These are phyloP conservation scores for Aureobasidium sp. DNA, from an alignment of 2,329 filamentous ascomycete species.

Conservation along the genomic window DNA sequence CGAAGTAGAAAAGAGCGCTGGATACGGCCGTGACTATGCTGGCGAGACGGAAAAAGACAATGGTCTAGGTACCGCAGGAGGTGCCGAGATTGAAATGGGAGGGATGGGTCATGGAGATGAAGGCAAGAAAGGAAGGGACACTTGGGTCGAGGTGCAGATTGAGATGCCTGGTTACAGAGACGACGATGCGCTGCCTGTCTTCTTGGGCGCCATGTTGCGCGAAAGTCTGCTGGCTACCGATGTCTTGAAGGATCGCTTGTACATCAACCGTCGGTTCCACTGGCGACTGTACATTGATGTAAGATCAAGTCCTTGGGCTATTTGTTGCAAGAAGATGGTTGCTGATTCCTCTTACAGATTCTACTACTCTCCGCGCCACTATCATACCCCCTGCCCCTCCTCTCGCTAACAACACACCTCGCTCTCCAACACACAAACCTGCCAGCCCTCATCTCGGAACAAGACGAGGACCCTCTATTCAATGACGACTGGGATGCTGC, in stretches of 20 bases:
- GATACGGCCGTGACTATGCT: conserved; percentile 21
- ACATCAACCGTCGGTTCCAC: conserved; percentile 87
- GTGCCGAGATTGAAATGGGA: conserved; percentile 37
- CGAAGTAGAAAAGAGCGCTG: conserved; percentile 70
- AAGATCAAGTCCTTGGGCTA: conserved; percentile 32
- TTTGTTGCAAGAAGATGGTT: not conserved
- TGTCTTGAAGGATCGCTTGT: conserved; percentile 59
- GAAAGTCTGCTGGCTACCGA: conserved; percentile 76
- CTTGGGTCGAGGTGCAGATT: conserved; percentile 84
- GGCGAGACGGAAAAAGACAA: conserved; percentile 18
- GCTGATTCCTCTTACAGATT: conserved; percentile 49
- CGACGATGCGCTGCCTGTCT: conserved; percentile 83
- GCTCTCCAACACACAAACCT: conserved; percentile 82
- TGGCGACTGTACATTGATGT: conserved; percentile 97
- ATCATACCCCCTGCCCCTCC: conserved; percentile 85
- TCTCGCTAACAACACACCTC: conserved; percentile 88
- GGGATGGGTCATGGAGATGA: conserved; percentile 27
- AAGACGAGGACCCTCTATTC: conserved; percentile 93
- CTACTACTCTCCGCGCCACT: conserved; percentile 87
- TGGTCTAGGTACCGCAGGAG: conserved; percentile 22
- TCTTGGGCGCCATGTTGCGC: conserved; percentile 77
- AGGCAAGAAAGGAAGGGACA: conserved; percentile 31
- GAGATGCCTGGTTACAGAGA: conserved; percentile 88
- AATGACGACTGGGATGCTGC: conserved; percentile 95
- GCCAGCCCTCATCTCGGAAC: conserved; percentile 76